Percentiles rank a stretch among this genome's conserved stretches.
Conservation (phyloP, 345 rosid species). For the Salix arbutifolia region DNA sequence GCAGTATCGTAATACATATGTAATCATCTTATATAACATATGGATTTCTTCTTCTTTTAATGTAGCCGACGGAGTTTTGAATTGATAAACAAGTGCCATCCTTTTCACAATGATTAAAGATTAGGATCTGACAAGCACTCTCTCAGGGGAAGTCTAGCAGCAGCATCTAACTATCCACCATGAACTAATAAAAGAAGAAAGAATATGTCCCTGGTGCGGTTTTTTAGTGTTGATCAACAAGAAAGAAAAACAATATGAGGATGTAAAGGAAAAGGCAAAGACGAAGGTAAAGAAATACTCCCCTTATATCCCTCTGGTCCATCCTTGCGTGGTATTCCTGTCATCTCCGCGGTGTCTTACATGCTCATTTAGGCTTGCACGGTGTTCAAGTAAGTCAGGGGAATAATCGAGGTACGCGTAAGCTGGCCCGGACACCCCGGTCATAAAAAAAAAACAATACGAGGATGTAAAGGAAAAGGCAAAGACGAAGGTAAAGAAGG, state of each 20-base stretch:
- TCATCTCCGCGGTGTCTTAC: too few species aligned
- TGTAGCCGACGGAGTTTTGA: background rate
- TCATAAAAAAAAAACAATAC: background rate
- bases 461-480: background rate
- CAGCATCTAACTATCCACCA: background rate
- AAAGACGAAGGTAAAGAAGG: background rate
- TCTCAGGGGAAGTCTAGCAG: background rate
- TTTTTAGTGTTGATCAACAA: background rate
- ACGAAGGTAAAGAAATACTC: too few species aligned
- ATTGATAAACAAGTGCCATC: background rate
- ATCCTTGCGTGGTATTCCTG: too few species aligned
- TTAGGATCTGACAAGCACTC: background rate
- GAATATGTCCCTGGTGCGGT: background rate
- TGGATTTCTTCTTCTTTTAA: too few species aligned
- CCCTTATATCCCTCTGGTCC: too few species aligned
- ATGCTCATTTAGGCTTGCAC: too few species aligned
- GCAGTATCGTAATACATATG: too few species aligned
- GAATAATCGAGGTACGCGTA: too few species aligned
- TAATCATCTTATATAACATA: too few species aligned
- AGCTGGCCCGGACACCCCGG: too few species aligned
- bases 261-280: background rate
- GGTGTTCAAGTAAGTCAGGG: too few species aligned
- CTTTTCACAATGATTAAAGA: background rate
- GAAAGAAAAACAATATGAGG: background rate
- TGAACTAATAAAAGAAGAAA: too few species aligned